A percentile compares a stretch with the other conserved stretches of the same genome.
Evolutionary conservation across 164 flowering plant species (phyloP).

Genomic region (Aristolochia contorta): DNA sequence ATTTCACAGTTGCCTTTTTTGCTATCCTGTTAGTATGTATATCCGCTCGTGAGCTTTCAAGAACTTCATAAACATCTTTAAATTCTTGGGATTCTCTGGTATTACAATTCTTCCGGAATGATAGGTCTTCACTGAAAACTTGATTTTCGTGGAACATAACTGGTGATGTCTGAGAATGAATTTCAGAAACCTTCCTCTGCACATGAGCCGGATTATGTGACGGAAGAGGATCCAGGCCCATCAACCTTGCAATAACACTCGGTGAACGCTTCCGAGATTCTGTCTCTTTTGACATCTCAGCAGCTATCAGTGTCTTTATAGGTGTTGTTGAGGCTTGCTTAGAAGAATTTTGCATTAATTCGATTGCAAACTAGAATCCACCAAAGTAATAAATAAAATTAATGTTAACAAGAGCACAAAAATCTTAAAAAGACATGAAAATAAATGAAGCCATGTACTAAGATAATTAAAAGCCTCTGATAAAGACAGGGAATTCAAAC

Average conservation of each 20-base stretch:
- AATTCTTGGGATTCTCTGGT: slow-evolving; percentile 42
- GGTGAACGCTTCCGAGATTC: slow-evolving; percentile 56
- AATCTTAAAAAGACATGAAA: background rate
- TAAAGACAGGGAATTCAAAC: background rate
- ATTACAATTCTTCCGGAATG: slow-evolving; percentile 29
- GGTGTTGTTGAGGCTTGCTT: slow-evolving; percentile 28
- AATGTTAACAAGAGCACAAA: background rate
- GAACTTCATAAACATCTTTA: slow-evolving; percentile 87
- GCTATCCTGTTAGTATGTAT: slow-evolving; percentile 6
- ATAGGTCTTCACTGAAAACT: slow-evolving; percentile 18
- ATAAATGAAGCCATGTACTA: background rate
- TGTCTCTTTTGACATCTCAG: slow-evolving; percentile 57
- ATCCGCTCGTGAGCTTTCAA: slow-evolving; percentile 25
- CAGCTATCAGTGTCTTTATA: slow-evolving; percentile 54
- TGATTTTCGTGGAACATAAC: slow-evolving; percentile 15
- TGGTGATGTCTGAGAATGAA: slow-evolving; percentile 13
- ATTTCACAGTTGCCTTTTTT: slow-evolving; percentile 11
- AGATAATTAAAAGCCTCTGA: background rate
- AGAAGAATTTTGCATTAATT: slow-evolving; percentile 22
- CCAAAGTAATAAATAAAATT: background rate
- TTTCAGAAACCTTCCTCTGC: slow-evolving; percentile 24
- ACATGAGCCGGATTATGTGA: slow-evolving; percentile 35
- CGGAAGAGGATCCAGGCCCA: slow-evolving; percentile 85
- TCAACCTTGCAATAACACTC: slow-evolving; percentile 69
- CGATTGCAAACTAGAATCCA: slow-evolving; percentile 22